Percentiles rank a stretch among this genome's conserved stretches.
Conservation (phyloP, 176 grass and related monocot genomes). For the Guadua angustifolia region DNA sequence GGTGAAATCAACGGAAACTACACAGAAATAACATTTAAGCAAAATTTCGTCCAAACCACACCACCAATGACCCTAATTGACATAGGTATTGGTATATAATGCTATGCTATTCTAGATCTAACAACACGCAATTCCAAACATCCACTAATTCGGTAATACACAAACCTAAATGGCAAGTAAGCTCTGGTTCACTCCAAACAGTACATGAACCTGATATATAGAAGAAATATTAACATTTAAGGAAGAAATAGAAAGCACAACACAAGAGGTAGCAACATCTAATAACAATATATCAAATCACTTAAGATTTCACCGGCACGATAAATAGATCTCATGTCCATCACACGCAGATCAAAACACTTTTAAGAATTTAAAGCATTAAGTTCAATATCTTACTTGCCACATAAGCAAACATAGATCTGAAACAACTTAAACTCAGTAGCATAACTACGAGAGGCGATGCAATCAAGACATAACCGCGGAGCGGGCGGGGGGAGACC, state of each 20-base stretch:
- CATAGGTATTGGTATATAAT: neutral
- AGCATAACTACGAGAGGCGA: neutral
- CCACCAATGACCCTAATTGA: neutral
- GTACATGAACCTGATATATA: neutral
- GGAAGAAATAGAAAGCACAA: neutral
- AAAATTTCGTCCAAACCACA: neutral
- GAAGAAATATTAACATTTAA: neutral
- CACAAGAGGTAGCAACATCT: neutral
- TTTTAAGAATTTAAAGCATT: neutral
- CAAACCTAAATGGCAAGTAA: neutral
- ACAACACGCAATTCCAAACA: neutral
- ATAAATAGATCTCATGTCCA: conserved; percentile 44
- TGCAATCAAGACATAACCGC: neutral
- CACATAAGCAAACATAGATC: conserved; percentile 34
- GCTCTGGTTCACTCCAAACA: neutral
- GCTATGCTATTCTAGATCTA: neutral
- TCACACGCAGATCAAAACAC: conserved; percentile 35
- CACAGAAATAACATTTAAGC: neutral
- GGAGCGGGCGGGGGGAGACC: neutral
- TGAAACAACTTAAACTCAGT: conserved; percentile 30
- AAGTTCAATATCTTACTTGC: conserved; percentile 47
- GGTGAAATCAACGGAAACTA: neutral
- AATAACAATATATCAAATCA: conserved; percentile 12
- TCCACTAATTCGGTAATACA: neutral
- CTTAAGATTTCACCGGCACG: conserved; percentile 28